Conservation (phyloP, 176 grass and related monocot species). For the Tillandsia fasciculata region DNA sequence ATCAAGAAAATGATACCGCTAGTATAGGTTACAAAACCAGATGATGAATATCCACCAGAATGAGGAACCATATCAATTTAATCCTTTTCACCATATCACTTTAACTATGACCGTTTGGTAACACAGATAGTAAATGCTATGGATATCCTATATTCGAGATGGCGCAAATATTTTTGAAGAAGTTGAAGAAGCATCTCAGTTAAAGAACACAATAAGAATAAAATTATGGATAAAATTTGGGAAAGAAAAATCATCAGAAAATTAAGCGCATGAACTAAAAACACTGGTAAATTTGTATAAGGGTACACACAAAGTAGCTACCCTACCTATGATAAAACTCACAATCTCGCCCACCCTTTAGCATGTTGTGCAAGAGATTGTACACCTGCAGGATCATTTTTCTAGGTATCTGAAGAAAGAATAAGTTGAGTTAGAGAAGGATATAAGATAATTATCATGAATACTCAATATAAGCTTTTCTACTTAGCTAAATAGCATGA, state of each 20-base stretch:
- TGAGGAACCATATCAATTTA: too few relatives aligned
- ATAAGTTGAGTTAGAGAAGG: conserved; percentile 12
- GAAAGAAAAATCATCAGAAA: neutral
- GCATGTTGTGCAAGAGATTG: conserved; percentile 79
- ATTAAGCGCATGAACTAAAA: neutral
- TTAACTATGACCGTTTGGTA: too few relatives aligned
- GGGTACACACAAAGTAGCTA: neutral
- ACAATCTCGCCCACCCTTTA: conserved; percentile 93
- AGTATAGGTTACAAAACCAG: too few relatives aligned
- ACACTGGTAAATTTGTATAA: neutral
- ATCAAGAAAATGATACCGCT: too few relatives aligned
- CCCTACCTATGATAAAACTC: conserved; percentile 92
- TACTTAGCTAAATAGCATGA: neutral
- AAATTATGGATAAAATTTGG: neutral
- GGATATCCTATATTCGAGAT: too few relatives aligned
- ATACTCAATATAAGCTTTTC: too few relatives aligned
- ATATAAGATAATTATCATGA: neutral
- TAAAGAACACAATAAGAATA: neutral
- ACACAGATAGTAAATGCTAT: too few relatives aligned
- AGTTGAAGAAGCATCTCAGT: neutral
- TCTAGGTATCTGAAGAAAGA: conserved; percentile 74
- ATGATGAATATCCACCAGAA: too few relatives aligned
- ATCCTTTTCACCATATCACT: too few relatives aligned
- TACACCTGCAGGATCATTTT: conserved; percentile 99
- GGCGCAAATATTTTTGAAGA: too few relatives aligned